Evolutionary conservation across 2,329 filamentous ascomycete species (phyloP), one percentile per base, ranked within the genome.

Genomic region (Tolypocladium tundrense): DNA sequence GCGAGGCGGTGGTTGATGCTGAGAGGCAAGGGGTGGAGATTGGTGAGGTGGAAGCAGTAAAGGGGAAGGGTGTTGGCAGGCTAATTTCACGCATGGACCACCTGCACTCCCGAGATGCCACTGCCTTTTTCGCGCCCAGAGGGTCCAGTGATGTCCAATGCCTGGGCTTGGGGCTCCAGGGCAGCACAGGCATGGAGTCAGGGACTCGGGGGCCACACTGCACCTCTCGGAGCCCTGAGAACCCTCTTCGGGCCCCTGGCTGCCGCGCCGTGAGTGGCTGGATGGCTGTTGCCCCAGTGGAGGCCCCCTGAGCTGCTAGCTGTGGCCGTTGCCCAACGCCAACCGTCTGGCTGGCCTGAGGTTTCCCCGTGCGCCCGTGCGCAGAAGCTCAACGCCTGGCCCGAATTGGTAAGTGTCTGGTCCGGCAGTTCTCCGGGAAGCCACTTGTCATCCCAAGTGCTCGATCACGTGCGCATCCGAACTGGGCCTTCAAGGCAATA

Each of bases 31-130:
- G 58, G 55, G 45, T 57, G 52, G 58, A 57, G 58, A 57, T 53
- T 51, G 54, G 45, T 40, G 45, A 57, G 31, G 55, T 24, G 54
- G 53, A n/a, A 51, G 31, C 45, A 57, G 58, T 58, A 62, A 62
- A 62, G 60, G 60, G 59, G 60, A 62, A 58, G 43, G 10, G 54
- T 55, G 57, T 45, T 52, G 59, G 56, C 48, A 39, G 59, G 59
- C 58, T 57, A 63, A 64, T 64, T 61, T 61, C 60, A 58, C 57
- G 57, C 58, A 59, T 53, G 58, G 56, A 48, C 55, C 60, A 60
- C 48, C 48, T 39, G 59, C 40, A 31, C 48, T 52, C 48, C 31
- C 48, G 48, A 52, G 48, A n/a, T n/a, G 48, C 48, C 16, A 35
- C 48, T 52, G 48, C 48, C 48, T 3, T 37, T 51, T 52, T 35